phyloP scores from a whole-genome alignment of 139 green algal genomes.

The Desmodesmus armatus region DNA sequence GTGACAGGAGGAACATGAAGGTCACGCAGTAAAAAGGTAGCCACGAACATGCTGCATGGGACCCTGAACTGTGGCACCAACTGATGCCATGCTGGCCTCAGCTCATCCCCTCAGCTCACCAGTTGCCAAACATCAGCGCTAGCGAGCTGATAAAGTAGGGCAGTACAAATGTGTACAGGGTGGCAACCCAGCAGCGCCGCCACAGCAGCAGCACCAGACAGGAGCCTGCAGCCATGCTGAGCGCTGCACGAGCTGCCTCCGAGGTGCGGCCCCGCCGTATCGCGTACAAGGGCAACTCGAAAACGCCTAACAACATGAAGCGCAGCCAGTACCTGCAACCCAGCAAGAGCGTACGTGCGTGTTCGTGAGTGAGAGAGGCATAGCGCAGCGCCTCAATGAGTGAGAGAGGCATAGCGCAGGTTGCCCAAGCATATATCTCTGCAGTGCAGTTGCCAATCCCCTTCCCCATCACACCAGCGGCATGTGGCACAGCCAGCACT shows the following conservation, averaged over 20 bases:
- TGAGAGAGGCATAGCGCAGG: too few species aligned
- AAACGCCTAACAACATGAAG: constrained; percentile 64
- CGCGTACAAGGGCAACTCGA: constrained; percentile 82
- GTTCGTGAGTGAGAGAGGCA: not conserved
- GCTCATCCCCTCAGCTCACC: constrained; percentile 52
- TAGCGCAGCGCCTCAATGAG: too few species aligned
- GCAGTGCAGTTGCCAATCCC: too few species aligned
- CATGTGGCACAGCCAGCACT: too few species aligned
- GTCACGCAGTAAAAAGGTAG: too few species aligned
- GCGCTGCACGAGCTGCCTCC: constrained; percentile 46
- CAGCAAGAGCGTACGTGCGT: not conserved
- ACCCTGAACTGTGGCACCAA: too few species aligned
- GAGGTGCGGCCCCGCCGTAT: constrained; percentile 45
- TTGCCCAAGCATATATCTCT: too few species aligned
- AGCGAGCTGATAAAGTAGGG: constrained; percentile 82
- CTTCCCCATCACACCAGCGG: too few species aligned
- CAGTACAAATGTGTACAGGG: constrained; percentile 79
- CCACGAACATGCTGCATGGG: too few species aligned
- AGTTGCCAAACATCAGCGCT: constrained; percentile 94
- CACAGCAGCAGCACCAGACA: constrained; percentile 34
- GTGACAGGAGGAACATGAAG: not conserved
- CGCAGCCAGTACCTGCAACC: constrained; percentile 80
- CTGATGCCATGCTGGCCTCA: too few species aligned
- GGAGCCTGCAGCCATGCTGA: constrained; percentile 54
- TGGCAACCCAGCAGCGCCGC: constrained; percentile 58